Percentiles rank a stretch among this genome's conserved stretches.
Evolutionary conservation across 2,329 filamentous ascomycete genomes (phyloP).

Genomic region (Graphilbum sp.): DNA sequence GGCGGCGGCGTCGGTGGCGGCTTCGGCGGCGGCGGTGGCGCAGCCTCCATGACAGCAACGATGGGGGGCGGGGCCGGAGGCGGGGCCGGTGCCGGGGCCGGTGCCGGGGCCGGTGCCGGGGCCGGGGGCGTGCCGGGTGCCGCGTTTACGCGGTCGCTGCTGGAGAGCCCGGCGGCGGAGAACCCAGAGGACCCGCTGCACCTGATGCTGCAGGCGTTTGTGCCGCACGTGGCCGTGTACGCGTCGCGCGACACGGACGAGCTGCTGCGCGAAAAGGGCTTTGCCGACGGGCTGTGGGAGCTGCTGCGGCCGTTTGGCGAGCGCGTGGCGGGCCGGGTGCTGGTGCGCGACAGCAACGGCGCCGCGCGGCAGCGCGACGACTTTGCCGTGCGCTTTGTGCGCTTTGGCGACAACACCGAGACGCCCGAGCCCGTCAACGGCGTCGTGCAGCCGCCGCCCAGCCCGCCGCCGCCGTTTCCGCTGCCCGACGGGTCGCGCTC

Average conservation of each 20-base stretch:
- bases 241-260: slow-evolving; percentile 77
- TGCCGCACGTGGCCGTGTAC: slow-evolving; percentile 75
- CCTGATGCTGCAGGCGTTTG: slow-evolving; percentile 69
- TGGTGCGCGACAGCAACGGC: slow-evolving; percentile 78
- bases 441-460: slow-evolving; percentile 13
- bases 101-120: slow-evolving; percentile 15
- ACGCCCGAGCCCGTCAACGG: slow-evolving; percentile 26
- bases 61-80: too few species aligned
- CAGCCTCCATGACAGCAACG: slow-evolving; percentile 20
- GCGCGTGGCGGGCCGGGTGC: slow-evolving; percentile 69
- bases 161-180: slow-evolving; percentile 6
- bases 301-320: slow-evolving; percentile 85
- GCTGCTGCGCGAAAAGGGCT: slow-evolving; percentile 68
- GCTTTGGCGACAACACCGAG: slow-evolving; percentile 44
- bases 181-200: slow-evolving; percentile 12
- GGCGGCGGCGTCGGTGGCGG: slow-evolving; percentile 27
- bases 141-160: slow-evolving; percentile 23
- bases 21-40: not conserved
- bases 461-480: slow-evolving; percentile 3
- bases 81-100: not conserved
- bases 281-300: slow-evolving; percentile 66
- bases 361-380: slow-evolving; percentile 73
- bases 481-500: slow-evolving; percentile 1
- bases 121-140: slow-evolving; percentile 16
- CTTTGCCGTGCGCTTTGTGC: slow-evolving; percentile 74